Base-by-base conservation (phyloP, 2,329 filamentous ascomycete genomes). In the Fusarium decemcellulare region DNA sequence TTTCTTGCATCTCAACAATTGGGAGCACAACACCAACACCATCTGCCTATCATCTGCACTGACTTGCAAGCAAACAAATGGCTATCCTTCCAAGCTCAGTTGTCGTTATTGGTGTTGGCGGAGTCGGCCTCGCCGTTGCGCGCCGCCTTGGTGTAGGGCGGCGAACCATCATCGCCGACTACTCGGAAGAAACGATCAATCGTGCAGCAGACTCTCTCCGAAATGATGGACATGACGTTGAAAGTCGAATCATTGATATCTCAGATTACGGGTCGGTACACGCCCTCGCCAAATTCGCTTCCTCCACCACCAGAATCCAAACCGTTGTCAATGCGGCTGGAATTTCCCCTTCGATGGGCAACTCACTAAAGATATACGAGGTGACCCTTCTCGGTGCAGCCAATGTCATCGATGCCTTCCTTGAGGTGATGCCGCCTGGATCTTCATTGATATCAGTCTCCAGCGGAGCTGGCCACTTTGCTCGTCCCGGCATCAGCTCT, bases 331-430 rank as follows among this genome's bases (percentile, higher is more conserved):
- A 61, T 32, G 42, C 58, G 4, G 58, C 58, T 5, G 58, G 58
- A 1, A 42, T 61, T 11, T 55, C 58, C 2, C 58, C 50, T 4
- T 34, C 32, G 0, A 55, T 55, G 51, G 58, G 40, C 15, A 40
- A 50, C 6, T 36, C 42, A 2, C 40, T 50, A 15, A 30, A 48
- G 34, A 55, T 61, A 11, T 61, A 23, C 14, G 50, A 61, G 10
- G 58, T 61, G 4, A 40, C 55, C 30, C 36, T 61, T 3, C 18
- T 61, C n/a, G 58, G 58, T 40, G 48, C 58, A 1, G 58, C 58
- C 34, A 54, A 54, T 16, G 23, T 61, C n/a, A 54, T 61, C 34
- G 58, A 61, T 32, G 58, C 58, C 9, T 61, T 61, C 14, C 32
- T 61, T 16, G 32, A 47, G 5, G n/a, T 42, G 5, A 47, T 61